A percentile compares a stretch with the other conserved stretches of the same genome.
Conservation (phyloP, 495 filamentous ascomycete species). For the Podospora sp. region DNA sequence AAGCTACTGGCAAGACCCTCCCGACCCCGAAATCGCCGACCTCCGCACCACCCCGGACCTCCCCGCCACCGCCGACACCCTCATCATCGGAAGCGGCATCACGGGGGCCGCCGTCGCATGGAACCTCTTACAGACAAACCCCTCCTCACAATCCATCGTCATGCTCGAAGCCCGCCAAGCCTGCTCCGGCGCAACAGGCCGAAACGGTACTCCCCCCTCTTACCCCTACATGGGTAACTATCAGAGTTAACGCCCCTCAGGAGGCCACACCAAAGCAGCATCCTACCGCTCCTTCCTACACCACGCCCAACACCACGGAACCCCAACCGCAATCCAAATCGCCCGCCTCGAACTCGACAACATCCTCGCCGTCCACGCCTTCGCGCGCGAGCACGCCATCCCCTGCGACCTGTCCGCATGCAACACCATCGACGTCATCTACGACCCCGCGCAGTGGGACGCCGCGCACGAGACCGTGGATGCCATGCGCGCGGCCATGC, state of each 20-base stretch:
- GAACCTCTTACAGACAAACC: slow-evolving; percentile 53
- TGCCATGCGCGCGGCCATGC: slow-evolving; percentile 51
- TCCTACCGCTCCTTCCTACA: slow-evolving; percentile 59
- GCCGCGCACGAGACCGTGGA: slow-evolving; percentile 44
- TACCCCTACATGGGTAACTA: neutral
- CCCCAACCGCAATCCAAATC: slow-evolving; percentile 54
- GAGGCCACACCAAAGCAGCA: slow-evolving; percentile 67
- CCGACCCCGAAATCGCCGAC: slow-evolving; percentile 56
- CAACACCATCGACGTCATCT: slow-evolving; percentile 62
- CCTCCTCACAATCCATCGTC: slow-evolving; percentile 40
- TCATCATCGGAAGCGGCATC: slow-evolving; percentile 73
- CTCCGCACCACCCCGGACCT: slow-evolving; percentile 51
- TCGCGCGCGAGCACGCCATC: slow-evolving; percentile 54
- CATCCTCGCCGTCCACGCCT: slow-evolving; percentile 56
- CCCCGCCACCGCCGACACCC: slow-evolving; percentile 53
- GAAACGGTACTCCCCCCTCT: slow-evolving; percentile 50
- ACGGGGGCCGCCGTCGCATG: slow-evolving; percentile 64
- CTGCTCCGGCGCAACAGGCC: slow-evolving; percentile 62
- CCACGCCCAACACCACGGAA: slow-evolving; percentile 43
- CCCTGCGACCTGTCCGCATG: slow-evolving; percentile 53
- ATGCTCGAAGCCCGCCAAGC: slow-evolving; percentile 63
- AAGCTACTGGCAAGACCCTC: slow-evolving; percentile 73
- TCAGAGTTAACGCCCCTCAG: slow-evolving; percentile 25
- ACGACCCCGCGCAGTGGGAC: slow-evolving; percentile 51
- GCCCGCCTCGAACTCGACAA: slow-evolving; percentile 59